Evolutionary conservation across 768 basidiomycete species (phyloP), one percentile per base, ranked within the genome.

Genomic region (Rhizopogon salebrosus): DNA sequence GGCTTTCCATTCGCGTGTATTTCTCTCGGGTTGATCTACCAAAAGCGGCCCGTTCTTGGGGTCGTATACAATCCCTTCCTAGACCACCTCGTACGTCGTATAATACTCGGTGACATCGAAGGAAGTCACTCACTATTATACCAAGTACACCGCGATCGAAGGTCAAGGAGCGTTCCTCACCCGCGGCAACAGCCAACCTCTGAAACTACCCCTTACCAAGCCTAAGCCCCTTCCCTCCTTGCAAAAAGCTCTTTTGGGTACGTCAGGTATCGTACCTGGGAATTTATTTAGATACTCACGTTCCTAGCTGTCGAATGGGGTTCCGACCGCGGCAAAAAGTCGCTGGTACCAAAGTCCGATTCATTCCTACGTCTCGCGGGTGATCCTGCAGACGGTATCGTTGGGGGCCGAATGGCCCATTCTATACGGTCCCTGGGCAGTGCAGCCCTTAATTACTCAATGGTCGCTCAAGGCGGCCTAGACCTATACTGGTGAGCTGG

Each of bases 51-150:
- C 1, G 79, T 95, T 6, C 76, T 97, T 16, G 95, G 95, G 1
- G 93, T 98, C 37, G 86, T 98, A 55, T 95, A 84, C 74, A 94
- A 94, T 64, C 95, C 95, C 0, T 94, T 93, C 78, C 78, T 94
- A 50, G 80, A 92, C 57, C 83, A 94, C 49, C 76, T 95, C 50
- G 87, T 89, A 52, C 57, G 78, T 54, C 60, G 7, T 26, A 23
- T 23, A 3, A 31, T 31, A 16, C 8, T 40, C 27, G 16, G 9
- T 42, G 31, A 46, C 18, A 48, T 9, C 39, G 37, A 52, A 8
- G 13, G 39, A 18, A 16, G 10, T 46, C 27, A 41, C 10, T 49
- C 13, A 35, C 22, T 16, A 34, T 52, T 26, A 39, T 24, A 16
- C 3, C 3, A 54, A 87, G 83, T 95, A 92, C 72, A 85, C 85